These are phyloP conservation scores for Venturia pyrina DNA, from an alignment of 2,329 filamentous ascomycete species.

Conservation along the genomic window DNA sequence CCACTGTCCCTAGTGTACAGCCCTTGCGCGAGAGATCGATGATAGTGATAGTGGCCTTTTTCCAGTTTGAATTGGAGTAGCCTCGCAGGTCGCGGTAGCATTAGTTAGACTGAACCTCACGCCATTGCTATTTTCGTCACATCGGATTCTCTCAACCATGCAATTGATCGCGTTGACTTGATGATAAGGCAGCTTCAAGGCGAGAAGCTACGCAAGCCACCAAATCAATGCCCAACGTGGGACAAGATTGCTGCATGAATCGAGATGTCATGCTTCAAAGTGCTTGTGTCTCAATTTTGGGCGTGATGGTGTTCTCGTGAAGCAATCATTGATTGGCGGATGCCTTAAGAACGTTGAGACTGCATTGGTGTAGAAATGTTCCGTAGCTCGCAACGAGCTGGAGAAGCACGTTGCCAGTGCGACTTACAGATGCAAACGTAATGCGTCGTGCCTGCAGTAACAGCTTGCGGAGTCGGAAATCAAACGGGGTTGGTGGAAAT, in stretches of 20 bases:
- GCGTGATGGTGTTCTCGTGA: not conserved
- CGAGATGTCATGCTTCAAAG: not conserved
- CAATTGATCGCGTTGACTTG: not conserved
- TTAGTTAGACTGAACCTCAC: not conserved
- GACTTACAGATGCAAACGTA: not conserved
- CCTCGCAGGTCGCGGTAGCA: not conserved
- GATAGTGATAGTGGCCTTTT: not conserved
- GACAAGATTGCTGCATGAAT: not conserved
- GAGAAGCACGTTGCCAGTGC: not conserved
- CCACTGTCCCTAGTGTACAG: not conserved
- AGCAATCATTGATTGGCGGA: not conserved
- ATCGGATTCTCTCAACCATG: not conserved
- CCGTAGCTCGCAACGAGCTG: not conserved
- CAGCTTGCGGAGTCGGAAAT: not conserved
- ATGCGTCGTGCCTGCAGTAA: not conserved
- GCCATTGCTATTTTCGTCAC: not conserved
- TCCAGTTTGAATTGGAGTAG: not conserved
- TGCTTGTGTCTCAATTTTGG: not conserved
- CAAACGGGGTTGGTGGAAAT: not conserved
- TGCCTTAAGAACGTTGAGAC: not conserved
- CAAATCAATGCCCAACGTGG: conserved; percentile 2
- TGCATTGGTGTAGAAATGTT: not conserved
- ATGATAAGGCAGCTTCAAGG: not conserved
- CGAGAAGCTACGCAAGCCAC: not conserved
- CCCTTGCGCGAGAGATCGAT: not conserved